Conservation (phyloP, 2,329 filamentous ascomycete genomes). For the Aureobasidium lini region DNA sequence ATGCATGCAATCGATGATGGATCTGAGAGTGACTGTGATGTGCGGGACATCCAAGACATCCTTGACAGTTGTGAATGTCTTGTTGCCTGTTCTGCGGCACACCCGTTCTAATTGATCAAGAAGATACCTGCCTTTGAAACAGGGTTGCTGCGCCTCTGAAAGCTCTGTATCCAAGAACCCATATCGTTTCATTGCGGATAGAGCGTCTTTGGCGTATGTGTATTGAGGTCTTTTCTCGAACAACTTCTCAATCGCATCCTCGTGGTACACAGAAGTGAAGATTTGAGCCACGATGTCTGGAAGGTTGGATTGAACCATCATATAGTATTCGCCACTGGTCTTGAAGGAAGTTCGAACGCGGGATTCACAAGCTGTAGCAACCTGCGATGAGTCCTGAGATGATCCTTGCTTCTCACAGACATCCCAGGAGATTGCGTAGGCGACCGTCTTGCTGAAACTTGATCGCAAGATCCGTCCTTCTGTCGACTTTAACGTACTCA, state of each 20-base stretch:
- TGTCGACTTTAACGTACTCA: constrained; percentile 47
- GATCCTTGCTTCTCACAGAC: constrained; percentile 34
- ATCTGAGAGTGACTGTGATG: constrained; percentile 47
- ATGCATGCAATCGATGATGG: constrained; percentile 72
- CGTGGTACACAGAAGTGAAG: constrained; percentile 63
- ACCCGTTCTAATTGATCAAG: constrained; percentile 68
- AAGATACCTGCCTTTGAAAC: constrained; percentile 72
- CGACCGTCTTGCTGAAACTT: constrained; percentile 70
- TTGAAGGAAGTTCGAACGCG: constrained; percentile 64
- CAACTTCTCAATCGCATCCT: constrained; percentile 60
- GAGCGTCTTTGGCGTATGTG: constrained; percentile 52
- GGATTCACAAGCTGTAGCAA: constrained; percentile 48
- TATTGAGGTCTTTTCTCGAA: constrained; percentile 38
- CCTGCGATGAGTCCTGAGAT: constrained; percentile 1
- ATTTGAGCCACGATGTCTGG: constrained; percentile 69
- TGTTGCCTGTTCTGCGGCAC: constrained; percentile 63
- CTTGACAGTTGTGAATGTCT: constrained; percentile 60
- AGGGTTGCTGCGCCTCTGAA: constrained; percentile 76
- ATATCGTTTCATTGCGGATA: constrained; percentile 62
- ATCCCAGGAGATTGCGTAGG: constrained; percentile 77
- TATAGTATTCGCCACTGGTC: constrained; percentile 51
- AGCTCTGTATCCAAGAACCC: constrained; percentile 59
- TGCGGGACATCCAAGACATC: constrained; percentile 22
- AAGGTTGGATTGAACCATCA: constrained; percentile 61
- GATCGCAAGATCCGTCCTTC: constrained; percentile 52